Percentiles rank a stretch among this genome's conserved stretches.
Conservation (phyloP, 805 yeast genomes). For the Wilhelminamyces savonicus region DNA sequence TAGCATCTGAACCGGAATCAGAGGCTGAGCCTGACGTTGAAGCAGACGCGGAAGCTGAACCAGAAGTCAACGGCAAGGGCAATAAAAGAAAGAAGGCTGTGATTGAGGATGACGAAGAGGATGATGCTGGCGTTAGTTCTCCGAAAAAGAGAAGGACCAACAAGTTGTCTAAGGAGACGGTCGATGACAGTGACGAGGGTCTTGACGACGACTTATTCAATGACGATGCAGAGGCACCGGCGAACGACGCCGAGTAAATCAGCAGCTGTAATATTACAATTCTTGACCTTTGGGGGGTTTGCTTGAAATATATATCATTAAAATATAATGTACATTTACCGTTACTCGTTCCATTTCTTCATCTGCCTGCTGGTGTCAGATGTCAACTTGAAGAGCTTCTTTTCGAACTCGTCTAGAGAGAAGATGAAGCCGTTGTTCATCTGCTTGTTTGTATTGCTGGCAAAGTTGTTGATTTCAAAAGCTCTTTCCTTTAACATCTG, state of each 20-base stretch:
- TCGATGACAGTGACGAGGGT: constrained; percentile 46
- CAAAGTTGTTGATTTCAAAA: constrained; percentile 65
- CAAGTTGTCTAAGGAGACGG: constrained; percentile 24
- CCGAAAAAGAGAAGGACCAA: constrained; percentile 17
- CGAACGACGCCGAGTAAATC: constrained; percentile 12
- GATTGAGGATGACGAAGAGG: constrained; percentile 33
- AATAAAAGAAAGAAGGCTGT: constrained; percentile 18
- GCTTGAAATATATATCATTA: constrained; percentile 2
- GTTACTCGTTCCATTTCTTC: constrained; percentile 28
- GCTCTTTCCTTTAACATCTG: constrained; percentile 60
- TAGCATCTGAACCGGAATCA: constrained; percentile 11
- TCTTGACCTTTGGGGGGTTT: too few species aligned
- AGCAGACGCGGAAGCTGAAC: constrained; percentile 4
- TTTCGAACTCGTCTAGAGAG: constrained; percentile 75
- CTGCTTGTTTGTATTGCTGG: constrained; percentile 47
- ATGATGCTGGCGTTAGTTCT: constrained; percentile 6
- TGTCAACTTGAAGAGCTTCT: constrained; percentile 46
- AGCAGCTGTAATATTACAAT: too few species aligned
- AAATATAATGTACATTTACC: constrained; percentile 1
- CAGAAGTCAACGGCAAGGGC: constrained; percentile 12
- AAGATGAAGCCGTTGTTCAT: constrained; percentile 48
- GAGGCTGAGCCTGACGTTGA: constrained; percentile 1
- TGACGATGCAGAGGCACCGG: constrained; percentile 22
- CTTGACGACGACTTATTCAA: constrained; percentile 16
- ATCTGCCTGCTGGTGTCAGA: constrained; percentile 40